phyloP scores from a whole-genome alignment of 805 yeast genomes.

The Diddensiella transvaalensis region DNA sequence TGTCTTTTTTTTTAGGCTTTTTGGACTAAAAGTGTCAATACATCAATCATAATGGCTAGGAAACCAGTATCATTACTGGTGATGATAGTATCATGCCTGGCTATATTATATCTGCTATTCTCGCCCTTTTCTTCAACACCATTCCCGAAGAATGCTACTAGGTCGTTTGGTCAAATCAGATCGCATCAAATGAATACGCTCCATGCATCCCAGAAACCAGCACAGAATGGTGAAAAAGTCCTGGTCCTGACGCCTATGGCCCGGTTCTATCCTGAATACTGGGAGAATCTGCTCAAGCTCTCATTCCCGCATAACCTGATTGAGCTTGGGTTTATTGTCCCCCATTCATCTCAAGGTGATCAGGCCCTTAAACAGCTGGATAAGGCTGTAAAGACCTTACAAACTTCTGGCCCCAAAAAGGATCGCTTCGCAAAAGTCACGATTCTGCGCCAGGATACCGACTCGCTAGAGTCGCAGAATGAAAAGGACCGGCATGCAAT shows the following conservation, averaged over 20 bases:
- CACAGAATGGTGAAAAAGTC: slow-evolving; percentile 73
- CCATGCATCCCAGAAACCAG: slow-evolving; percentile 67
- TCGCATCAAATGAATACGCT: slow-evolving; percentile 82
- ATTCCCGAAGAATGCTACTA: slow-evolving; percentile 6
- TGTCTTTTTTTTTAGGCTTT: background rate
- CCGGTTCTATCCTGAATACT: slow-evolving; percentile 76
- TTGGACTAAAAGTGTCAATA: background rate
- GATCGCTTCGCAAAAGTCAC: slow-evolving; percentile 77
- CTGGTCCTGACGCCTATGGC: slow-evolving; percentile 89
- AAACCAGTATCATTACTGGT: slow-evolving; percentile 15
- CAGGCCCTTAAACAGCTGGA: slow-evolving; percentile 68
- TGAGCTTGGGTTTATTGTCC: slow-evolving; percentile 88
- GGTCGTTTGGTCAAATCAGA: slow-evolving; percentile 29
- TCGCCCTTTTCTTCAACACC: slow-evolving; percentile 14
- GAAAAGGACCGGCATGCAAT: slow-evolving; percentile 93
- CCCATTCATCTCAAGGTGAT: slow-evolving; percentile 81
- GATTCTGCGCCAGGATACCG: slow-evolving; percentile 84
- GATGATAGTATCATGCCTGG: slow-evolving; percentile 11
- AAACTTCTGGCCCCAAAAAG: slow-evolving; percentile 50
- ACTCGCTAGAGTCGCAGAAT: slow-evolving; percentile 61
- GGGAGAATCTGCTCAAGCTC: slow-evolving; percentile 75
- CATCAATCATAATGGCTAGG: slow-evolving; percentile 5
- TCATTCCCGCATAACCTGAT: slow-evolving; percentile 80
- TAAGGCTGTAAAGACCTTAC: slow-evolving; percentile 67
- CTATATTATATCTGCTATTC: slow-evolving; percentile 12